These are phyloP conservation scores for Penicillium janthinellum DNA, from an alignment of 2,329 filamentous ascomycete genomes.

Conservation along the genomic window DNA sequence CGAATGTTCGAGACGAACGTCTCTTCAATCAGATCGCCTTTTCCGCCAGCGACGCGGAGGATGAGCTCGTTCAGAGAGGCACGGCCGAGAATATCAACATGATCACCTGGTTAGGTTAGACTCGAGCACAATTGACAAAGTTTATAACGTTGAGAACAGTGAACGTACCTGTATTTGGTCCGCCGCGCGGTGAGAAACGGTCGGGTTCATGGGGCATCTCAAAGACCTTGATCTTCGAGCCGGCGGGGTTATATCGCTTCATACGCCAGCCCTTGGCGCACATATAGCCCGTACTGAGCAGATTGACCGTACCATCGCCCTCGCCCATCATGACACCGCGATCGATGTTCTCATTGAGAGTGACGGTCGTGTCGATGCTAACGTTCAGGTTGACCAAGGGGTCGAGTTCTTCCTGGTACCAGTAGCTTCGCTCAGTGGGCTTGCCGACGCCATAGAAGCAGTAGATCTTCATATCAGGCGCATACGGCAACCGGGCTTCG, in stretches of 20 bases:
- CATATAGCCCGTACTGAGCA: conserved; percentile 95
- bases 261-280: conserved; percentile 93
- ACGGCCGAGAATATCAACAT: conserved; percentile 92
- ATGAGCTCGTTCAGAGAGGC: conserved; percentile 90
- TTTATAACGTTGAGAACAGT: neutral
- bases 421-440: conserved; percentile 89
- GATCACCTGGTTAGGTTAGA: conserved; percentile 63
- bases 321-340: conserved; percentile 95
- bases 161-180: conserved; percentile 61
- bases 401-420: conserved; percentile 75
- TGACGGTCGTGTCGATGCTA: conserved; percentile 56
- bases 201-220: conserved; percentile 98
- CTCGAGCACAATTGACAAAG: neutral
- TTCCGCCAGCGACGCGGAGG: conserved; percentile 80
- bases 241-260: conserved; percentile 88
- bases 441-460: conserved; percentile 97
- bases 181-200: conserved; percentile 78
- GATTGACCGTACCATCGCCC: conserved; percentile 91
- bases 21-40: conserved; percentile 76
- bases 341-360: conserved; percentile 57
- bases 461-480: conserved; percentile 89
- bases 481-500: conserved; percentile 83
- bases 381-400: conserved; percentile 58
- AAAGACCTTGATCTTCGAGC: conserved; percentile 76
- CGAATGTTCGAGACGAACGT: conserved; percentile 77